Evolutionary conservation across 441 rosid species (phyloP).

Genomic region (Populus trichocarpa): DNA sequence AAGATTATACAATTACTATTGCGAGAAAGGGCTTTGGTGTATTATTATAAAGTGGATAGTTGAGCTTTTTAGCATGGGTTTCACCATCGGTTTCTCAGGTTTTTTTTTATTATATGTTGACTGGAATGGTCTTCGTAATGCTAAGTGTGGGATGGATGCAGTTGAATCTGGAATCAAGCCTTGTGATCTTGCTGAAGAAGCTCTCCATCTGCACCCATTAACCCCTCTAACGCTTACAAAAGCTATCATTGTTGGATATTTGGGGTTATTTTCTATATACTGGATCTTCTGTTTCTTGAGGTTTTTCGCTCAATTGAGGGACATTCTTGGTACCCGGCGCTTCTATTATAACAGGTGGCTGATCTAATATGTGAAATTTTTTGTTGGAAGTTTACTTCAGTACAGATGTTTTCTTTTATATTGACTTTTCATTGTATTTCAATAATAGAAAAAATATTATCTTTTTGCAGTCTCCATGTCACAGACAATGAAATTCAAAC

Average conservation of each 20-base stretch:
- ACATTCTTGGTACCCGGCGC: constrained; percentile 71
- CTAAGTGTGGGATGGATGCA: constrained; percentile 99
- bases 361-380: constrained; percentile 15
- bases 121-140: constrained; percentile 98
- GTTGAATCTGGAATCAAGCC: constrained; percentile 95
- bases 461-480: constrained; percentile 79
- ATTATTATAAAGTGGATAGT: constrained; percentile 94
- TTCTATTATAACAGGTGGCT: constrained; percentile 74
- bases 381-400: constrained; percentile 7
- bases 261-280: constrained; percentile 78
- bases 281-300: constrained; percentile 94
- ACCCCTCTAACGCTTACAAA: constrained; percentile 83
- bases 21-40: constrained; percentile 98
- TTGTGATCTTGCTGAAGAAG: constrained; percentile 96
- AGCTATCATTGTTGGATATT: constrained; percentile 82
- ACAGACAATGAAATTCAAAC: constrained; percentile 93
- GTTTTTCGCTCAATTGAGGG: constrained; percentile 87
- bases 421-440: neutral
- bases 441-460: constrained; percentile 15
- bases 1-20: constrained; percentile 87
- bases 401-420: neutral
- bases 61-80: constrained; percentile 85
- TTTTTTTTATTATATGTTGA: constrained; percentile 91
- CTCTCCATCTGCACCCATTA: constrained; percentile 81
- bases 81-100: constrained; percentile 91